Conservation (phyloP, 371 early-diverging fungal genomes). For the Mucor sp. region DNA sequence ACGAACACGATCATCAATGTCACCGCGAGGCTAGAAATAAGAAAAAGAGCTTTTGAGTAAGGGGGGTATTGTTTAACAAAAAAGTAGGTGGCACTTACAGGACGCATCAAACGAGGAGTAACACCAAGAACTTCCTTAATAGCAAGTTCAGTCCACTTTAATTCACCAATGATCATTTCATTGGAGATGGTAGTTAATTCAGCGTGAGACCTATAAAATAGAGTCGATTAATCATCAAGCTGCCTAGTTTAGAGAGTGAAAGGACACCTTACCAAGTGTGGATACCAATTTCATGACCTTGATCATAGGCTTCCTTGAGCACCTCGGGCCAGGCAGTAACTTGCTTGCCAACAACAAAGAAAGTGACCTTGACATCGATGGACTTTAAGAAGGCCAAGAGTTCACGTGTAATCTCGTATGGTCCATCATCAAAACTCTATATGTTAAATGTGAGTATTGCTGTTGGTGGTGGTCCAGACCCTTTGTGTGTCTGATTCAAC, state of each 20-base stretch:
- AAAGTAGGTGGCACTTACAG: slow-evolving; percentile 23
- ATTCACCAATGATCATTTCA: slow-evolving; percentile 61
- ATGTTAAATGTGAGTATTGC: neutral
- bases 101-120: slow-evolving; percentile 64
- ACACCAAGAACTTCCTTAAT: slow-evolving; percentile 64
- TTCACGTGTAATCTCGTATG: slow-evolving; percentile 32
- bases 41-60: neutral
- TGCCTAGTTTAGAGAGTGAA: neutral
- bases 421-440: slow-evolving; percentile 47
- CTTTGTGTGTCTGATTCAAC: neutral
- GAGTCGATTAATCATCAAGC: neutral
- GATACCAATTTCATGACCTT: slow-evolving; percentile 58
- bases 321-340: slow-evolving; percentile 47
- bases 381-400: slow-evolving; percentile 37
- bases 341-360: slow-evolving; percentile 56
- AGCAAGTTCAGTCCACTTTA: slow-evolving; percentile 59
- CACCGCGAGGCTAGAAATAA: slow-evolving; percentile 42
- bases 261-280: slow-evolving; percentile 50
- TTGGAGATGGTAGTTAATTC: slow-evolving; percentile 59
- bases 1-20: slow-evolving; percentile 57
- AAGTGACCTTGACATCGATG: slow-evolving; percentile 46
- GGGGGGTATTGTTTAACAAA: neutral
- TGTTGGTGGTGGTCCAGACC: neutral
- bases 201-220: slow-evolving; percentile 56
- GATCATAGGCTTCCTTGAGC: slow-evolving; percentile 37